Base-by-base conservation (phyloP, 1,284 basidiomycete genomes). In the Cutaneotrichosporon sp. region DNA sequence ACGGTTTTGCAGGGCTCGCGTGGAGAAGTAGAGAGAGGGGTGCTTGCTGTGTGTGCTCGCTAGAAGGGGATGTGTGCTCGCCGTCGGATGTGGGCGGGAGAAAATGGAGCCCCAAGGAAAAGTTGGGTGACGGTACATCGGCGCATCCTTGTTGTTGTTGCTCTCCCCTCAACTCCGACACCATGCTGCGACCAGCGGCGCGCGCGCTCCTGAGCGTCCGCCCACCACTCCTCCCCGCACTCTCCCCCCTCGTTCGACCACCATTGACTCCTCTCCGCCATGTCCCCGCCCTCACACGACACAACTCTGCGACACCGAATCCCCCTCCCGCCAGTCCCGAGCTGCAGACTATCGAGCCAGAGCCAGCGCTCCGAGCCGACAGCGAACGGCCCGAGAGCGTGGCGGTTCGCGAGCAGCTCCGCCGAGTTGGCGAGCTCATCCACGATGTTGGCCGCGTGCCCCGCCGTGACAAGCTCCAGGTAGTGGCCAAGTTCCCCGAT, bases 401-500 rank as follows among this genome's bases (percentile, higher is more conserved):
- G 36, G 38, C 38, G 18, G 38, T 42, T 3, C 38, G 38, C 18
- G 38, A 42, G 18, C 63, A 70, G 62, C 64, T 74, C 2, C 16
- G 34, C 0, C 58, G 71, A 1, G 52, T 71, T 1, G 51, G 56
- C 9, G 69, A 73, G 51, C 60, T 76, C 16, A 67, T 69, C 22
- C 36, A 58, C n/a, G n/a, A n/a, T n/a, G n/a, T n/a, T n/a, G n/a
- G n/a, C n/a, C n/a, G n/a, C n/a, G n/a, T n/a, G n/a, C n/a, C n/a
- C n/a, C n/a, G n/a, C n/a, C n/a, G n/a, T n/a, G n/a, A n/a, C n/a
- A n/a, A n/a, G n/a, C n/a, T n/a, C n/a, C n/a, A n/a, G n/a, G 70
- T 76, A 36, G 68, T 75, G 8, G 61, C 58, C 9, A 63, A 72
- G 60, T 77, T 72, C 57, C 69, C 73, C 5, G 72, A 77, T 42